These are phyloP conservation scores for Candida sakaeoensis DNA, from an alignment of 805 yeast species.

Conservation along the genomic window DNA sequence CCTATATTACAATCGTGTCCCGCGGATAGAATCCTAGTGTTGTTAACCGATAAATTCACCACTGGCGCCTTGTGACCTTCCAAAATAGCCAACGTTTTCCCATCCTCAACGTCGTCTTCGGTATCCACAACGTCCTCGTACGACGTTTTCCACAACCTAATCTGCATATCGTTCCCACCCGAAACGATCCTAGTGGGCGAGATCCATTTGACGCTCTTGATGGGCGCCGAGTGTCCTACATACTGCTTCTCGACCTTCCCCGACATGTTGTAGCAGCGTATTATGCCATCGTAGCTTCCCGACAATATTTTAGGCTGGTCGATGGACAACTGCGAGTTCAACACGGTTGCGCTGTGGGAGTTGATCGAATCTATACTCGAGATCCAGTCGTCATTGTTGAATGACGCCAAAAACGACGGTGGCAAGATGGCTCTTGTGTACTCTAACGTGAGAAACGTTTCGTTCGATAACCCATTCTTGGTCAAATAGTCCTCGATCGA, in stretches of 20 bases:
- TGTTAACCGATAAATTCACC: slow-evolving; percentile 64
- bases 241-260: slow-evolving; percentile 80
- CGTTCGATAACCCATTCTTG: slow-evolving; percentile 74
- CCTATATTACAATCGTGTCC: slow-evolving; percentile 78
- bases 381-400: slow-evolving; percentile 93
- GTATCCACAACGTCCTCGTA: slow-evolving; percentile 43
- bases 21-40: slow-evolving; percentile 72
- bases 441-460: slow-evolving; percentile 74
- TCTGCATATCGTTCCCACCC: slow-evolving; percentile 84
- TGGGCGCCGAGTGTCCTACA: slow-evolving; percentile 85
- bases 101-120: slow-evolving; percentile 46
- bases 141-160: slow-evolving; percentile 80
- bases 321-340: slow-evolving; percentile 21
- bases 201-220: slow-evolving; percentile 78
- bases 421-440: slow-evolving; percentile 92
- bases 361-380: slow-evolving; percentile 63
- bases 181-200: slow-evolving; percentile 72
- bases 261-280: slow-evolving; percentile 78
- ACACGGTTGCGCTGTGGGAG: slow-evolving; percentile 23
- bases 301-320: slow-evolving; percentile 60
- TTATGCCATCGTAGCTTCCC: slow-evolving; percentile 94
- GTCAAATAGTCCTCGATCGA: slow-evolving; percentile 78
- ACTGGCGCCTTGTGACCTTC: slow-evolving; percentile 91
- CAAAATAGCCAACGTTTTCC: slow-evolving; percentile 76
- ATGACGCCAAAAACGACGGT: slow-evolving; percentile 87